Conservation (phyloP, 192 early-diverging fungal species). For the Pilaira anomala region DNA sequence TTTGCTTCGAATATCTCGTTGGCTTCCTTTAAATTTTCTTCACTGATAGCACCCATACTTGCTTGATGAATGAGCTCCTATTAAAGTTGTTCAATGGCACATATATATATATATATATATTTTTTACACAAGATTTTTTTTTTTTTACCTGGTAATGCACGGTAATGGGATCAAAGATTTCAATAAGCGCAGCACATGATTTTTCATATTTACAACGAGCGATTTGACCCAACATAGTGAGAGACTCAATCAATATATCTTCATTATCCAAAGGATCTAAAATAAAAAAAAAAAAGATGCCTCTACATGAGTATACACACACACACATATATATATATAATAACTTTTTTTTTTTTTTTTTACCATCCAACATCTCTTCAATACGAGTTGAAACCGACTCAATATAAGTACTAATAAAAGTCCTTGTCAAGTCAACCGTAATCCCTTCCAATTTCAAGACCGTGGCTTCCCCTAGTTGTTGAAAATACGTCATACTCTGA, state of each 20-base stretch:
- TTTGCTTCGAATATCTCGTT: constrained; percentile 55
- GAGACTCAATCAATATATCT: constrained; percentile 60
- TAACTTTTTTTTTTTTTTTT: constrained; percentile 5
- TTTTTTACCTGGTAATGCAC: constrained; percentile 53
- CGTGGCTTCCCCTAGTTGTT: constrained; percentile 34
- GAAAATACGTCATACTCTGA: constrained; percentile 47
- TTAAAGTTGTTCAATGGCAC: neutral
- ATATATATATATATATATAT: neutral
- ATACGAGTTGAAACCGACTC: constrained; percentile 45
- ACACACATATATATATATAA: constrained; percentile 17
- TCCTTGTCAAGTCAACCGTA: constrained; percentile 42
- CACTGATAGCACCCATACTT: neutral
- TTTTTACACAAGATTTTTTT: constrained; percentile 18
- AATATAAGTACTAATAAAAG: constrained; percentile 51
- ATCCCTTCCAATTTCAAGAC: constrained; percentile 48
- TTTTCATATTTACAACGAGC: constrained; percentile 66
- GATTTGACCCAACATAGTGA: constrained; percentile 68
- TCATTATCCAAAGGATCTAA: constrained; percentile 65
- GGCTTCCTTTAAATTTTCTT: constrained; percentile 42
- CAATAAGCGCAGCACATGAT: constrained; percentile 47
- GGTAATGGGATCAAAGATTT: constrained; percentile 57
- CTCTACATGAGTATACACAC: neutral
- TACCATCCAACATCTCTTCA: constrained; percentile 58
- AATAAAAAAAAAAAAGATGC: neutral
- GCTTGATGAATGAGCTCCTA: constrained; percentile 24